Conservation (phyloP, 2,329 filamentous ascomycete species). For the Zymoseptoria crescenta region DNA sequence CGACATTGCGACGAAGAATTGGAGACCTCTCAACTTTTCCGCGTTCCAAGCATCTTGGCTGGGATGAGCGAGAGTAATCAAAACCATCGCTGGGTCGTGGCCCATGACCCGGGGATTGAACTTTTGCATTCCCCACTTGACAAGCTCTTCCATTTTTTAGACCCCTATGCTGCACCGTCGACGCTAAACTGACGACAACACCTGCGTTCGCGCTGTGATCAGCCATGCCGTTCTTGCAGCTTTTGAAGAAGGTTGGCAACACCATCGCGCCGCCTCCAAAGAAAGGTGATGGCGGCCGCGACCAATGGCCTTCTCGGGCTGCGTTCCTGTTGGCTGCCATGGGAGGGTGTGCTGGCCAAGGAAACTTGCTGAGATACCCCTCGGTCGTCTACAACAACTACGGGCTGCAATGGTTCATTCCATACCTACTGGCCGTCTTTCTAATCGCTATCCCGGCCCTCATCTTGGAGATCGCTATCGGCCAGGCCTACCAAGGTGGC, state of each 20-base stretch:
- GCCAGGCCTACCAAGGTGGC: constrained; percentile 44
- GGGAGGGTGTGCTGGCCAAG: constrained; percentile 52
- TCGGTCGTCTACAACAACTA: constrained; percentile 54
- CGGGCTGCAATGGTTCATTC: constrained; percentile 55
- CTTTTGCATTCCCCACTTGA: not conserved
- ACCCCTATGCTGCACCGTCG: not conserved
- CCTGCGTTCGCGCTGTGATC: not conserved
- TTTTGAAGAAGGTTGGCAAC: constrained; percentile 6
- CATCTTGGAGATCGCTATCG: constrained; percentile 47
- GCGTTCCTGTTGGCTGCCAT: constrained; percentile 52
- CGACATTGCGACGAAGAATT: not conserved
- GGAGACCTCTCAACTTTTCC: not conserved
- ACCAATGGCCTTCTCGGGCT: constrained; percentile 49
- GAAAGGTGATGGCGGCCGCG: constrained; percentile 36
- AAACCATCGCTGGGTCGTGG: not conserved
- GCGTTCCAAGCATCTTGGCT: not conserved
- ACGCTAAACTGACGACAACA: not conserved
- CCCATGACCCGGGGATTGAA: not conserved
- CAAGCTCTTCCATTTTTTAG: not conserved
- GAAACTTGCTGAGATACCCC: constrained; percentile 51
- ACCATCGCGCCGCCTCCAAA: constrained; percentile 2
- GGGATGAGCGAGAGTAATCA: not conserved
- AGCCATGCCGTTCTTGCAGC: constrained; percentile 1
- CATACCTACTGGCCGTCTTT: constrained; percentile 50
- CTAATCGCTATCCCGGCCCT: constrained; percentile 50